Conservation (phyloP, 805 yeast genomes). For the Starmerella sp. region DNA sequence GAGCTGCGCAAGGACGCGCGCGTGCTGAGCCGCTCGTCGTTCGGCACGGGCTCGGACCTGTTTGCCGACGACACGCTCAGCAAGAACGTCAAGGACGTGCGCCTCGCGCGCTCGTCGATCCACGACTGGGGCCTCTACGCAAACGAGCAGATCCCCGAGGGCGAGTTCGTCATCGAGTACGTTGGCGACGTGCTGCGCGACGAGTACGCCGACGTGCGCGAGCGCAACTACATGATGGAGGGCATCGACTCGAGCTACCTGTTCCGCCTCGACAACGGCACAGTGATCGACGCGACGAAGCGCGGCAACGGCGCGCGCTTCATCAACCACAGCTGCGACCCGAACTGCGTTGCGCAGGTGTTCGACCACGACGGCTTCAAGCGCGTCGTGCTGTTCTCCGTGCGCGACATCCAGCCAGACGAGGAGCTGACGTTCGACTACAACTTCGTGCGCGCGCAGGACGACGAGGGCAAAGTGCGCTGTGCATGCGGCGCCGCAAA, state of each 20-base stretch:
- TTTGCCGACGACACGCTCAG: slow-evolving; percentile 76
- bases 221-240: slow-evolving; percentile 66
- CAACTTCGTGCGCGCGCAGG: slow-evolving; percentile 75
- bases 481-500: slow-evolving; percentile 94
- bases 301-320: slow-evolving; percentile 95
- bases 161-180: slow-evolving; percentile 95
- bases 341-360: slow-evolving; percentile 94
- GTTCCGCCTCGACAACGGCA: slow-evolving; percentile 84
- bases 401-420: slow-evolving; percentile 66
- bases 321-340: slow-evolving; percentile 94
- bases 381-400: slow-evolving; percentile 88
- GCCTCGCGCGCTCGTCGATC: slow-evolving; percentile 93
- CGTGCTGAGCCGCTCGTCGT: slow-evolving; percentile 44
- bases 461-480: slow-evolving; percentile 73
- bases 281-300: slow-evolving; percentile 94
- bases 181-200: slow-evolving; percentile 92
- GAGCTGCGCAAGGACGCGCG: slow-evolving; percentile 75
- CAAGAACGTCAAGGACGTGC: slow-evolving; percentile 83
- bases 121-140: slow-evolving; percentile 99
- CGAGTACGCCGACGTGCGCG: slow-evolving; percentile 88
- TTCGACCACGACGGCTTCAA: slow-evolving; percentile 69
- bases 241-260: slow-evolving; percentile 94
- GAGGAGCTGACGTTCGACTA: slow-evolving; percentile 89
- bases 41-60: slow-evolving; percentile 51
- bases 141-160: slow-evolving; percentile 85